Base-by-base conservation (phyloP, 768 basidiomycete genomes). In the Trametes meyenii region DNA sequence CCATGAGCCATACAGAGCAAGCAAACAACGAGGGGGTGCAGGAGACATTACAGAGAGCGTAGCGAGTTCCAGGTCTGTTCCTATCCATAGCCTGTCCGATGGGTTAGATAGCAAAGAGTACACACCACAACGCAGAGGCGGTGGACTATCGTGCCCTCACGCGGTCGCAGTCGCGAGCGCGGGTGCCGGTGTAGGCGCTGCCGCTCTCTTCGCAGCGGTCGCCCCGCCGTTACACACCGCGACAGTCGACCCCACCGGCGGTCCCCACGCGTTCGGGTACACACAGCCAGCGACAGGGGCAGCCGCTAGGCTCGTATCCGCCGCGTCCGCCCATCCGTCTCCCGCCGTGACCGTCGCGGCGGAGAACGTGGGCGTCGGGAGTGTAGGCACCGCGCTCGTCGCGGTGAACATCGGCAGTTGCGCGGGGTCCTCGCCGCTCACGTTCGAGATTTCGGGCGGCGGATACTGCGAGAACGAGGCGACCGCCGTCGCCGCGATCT, bases 361-460 rank as follows among this genome's bases (percentile, higher is more conserved):
- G 4, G 84, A 82, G 74, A 84, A 82, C 0, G 82, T 83, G 7
- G 82, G 79, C 8, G 79, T 78, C 14, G 85, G 80, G 36, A 90
- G 75, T 0, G 86, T 88, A 61, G 81, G 76, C 48, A 86, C 73
- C 2, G 82, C 67, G 13, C 80, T 84, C 5, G 87, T 89, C 29
- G 79, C 78, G 6, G 88, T 89, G 69, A 89, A 90, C 38, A 85
- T 85, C 8, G 88, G 87, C 33, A 89, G 70, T 29, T 81, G 67
- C 33, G 70, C 63, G 42, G 72, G 70, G 61, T 78, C 77, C 26
- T 73, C 68, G 1, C 70, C 72, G 13, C 72, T 78, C 73, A 70
- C 77, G 73, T 69, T 84, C 17, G 73, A 79, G 55, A 89, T 73
- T 3, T 79, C 76, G 3, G 81, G 66, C 23, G 85, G 84, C 2